These are phyloP conservation scores for Globisporangium okanoganense DNA, from an alignment of 352 stramenopile genomes.

Conservation along the genomic window DNA sequence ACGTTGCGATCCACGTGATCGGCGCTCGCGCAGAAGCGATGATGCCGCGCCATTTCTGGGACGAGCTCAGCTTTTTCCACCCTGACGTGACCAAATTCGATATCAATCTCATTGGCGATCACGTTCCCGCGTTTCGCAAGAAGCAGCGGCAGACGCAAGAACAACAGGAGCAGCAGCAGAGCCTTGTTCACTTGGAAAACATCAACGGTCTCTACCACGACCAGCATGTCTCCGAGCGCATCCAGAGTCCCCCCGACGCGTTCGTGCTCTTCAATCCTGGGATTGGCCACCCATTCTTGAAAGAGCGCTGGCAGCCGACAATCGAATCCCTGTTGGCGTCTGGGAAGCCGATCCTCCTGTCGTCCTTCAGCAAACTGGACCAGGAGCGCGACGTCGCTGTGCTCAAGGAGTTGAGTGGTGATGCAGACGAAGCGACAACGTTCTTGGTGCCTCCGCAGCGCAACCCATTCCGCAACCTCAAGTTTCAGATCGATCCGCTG, in stretches of 20 bases:
- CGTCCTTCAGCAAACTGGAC: slow-evolving; percentile 59
- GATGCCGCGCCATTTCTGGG: slow-evolving; percentile 70
- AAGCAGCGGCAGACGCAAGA: slow-evolving; percentile 12
- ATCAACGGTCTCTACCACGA: slow-evolving; percentile 57
- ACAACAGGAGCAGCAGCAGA: slow-evolving; percentile 8
- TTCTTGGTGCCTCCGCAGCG: slow-evolving; percentile 33
- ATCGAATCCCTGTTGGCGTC: slow-evolving; percentile 39
- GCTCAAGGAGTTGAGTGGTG: slow-evolving; percentile 28
- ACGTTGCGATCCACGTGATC: slow-evolving; percentile 45
- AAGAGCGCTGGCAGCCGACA: slow-evolving; percentile 50
- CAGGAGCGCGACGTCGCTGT: slow-evolving; percentile 51
- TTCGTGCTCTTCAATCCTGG: slow-evolving; percentile 77
- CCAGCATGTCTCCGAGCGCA: slow-evolving; percentile 13
- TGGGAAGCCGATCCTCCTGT: slow-evolving; percentile 48
- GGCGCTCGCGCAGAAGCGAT: slow-evolving; percentile 69
- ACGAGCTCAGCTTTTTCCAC: slow-evolving; percentile 47
- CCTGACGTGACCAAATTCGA: slow-evolving; percentile 22
- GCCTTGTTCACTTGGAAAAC: slow-evolving; percentile 32
- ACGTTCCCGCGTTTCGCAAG: slow-evolving; percentile 39
- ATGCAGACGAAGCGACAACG: slow-evolving; percentile 12
- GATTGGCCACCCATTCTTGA: slow-evolving; percentile 49
- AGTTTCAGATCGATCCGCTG: slow-evolving; percentile 46
- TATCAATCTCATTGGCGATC: slow-evolving; percentile 64
- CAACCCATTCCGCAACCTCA: slow-evolving; percentile 65
- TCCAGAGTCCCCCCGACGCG: slow-evolving; percentile 30